phyloP scores from a whole-genome alignment of 306 rosid genomes.

The Pyrus betulifolia region DNA sequence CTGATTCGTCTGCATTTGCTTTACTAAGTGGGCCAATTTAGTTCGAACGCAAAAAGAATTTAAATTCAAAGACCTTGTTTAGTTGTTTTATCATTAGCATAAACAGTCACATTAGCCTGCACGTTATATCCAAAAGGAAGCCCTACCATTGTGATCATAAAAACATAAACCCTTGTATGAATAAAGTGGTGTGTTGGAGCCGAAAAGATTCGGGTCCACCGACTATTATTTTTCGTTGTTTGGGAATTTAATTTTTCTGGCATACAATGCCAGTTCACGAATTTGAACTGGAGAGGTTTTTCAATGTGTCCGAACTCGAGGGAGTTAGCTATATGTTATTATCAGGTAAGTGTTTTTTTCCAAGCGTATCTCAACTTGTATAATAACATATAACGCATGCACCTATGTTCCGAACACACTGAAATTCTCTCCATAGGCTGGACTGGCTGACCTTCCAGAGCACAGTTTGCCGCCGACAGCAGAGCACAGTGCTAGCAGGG shows the following conservation, averaged over 20 bases:
- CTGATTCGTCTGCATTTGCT: background rate
- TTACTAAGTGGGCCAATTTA: background rate
- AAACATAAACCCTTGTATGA: background rate
- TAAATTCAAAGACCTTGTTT: no score
- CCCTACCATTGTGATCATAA: background rate
- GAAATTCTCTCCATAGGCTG: background rate
- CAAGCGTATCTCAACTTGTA: no score
- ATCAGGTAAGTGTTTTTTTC: no score
- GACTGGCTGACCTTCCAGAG: slow-evolving; percentile 29
- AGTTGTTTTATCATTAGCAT: no score
- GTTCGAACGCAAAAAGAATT: background rate
- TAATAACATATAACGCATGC: no score
- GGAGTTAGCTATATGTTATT: no score
- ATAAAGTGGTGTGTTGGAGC: background rate
- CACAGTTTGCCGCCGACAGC: slow-evolving; percentile 39
- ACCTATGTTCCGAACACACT: no score
- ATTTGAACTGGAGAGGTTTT: background rate
- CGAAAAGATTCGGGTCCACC: no score
- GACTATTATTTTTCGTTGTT: no score
- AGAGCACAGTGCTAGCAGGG: slow-evolving; percentile 32
- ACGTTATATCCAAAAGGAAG: background rate
- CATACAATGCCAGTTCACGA: slow-evolving; percentile 29
- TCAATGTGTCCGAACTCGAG: fast-evolving
- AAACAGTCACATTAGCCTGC: no score
- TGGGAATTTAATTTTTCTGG: no score